Conservation (phyloP, 2,329 filamentous ascomycete genomes). For the Pleurostoma richardsiae region DNA sequence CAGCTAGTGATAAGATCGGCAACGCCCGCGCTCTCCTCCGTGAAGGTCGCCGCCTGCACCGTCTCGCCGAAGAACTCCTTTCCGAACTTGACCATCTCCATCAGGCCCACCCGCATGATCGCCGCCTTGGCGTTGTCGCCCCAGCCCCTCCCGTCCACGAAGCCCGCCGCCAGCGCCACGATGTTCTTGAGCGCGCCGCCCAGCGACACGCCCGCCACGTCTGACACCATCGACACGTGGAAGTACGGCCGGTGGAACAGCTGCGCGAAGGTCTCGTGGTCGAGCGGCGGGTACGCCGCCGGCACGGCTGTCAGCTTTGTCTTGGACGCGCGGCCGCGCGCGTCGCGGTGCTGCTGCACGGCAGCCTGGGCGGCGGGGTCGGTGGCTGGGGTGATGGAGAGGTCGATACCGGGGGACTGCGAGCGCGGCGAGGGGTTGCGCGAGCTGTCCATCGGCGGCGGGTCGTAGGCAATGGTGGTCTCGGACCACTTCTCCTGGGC, state of each 20-base stretch:
- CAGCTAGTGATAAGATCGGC: conserved; percentile 95
- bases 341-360: conserved; percentile 61
- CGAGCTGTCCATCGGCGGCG: conserved; percentile 76
- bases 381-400: conserved; percentile 34
- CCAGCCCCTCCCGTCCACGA: conserved; percentile 93
- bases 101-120: conserved; percentile 89
- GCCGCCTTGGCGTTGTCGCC: conserved; percentile 99
- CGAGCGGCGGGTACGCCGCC: conserved; percentile 76
- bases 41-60: conserved; percentile 80
- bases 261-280: conserved; percentile 75
- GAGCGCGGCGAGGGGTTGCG: conserved; percentile 59
- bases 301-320: conserved; percentile 72
- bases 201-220: conserved; percentile 95
- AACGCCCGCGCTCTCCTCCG: conserved; percentile 92
- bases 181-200: conserved; percentile 96
- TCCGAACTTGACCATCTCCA: conserved; percentile 96
- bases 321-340: conserved; percentile 61
- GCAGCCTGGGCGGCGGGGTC: conserved; percentile 31
- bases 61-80: conserved; percentile 87
- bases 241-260: conserved; percentile 97
- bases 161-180: conserved; percentile 88
- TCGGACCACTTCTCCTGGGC: conserved; percentile 95
- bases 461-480: conserved; percentile 94
- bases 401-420: conserved; percentile 43
- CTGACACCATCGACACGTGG: conserved; percentile 87